phyloP scores from a whole-genome alignment of 2,329 filamentous ascomycete genomes.

The Hypoxylon sp. region DNA sequence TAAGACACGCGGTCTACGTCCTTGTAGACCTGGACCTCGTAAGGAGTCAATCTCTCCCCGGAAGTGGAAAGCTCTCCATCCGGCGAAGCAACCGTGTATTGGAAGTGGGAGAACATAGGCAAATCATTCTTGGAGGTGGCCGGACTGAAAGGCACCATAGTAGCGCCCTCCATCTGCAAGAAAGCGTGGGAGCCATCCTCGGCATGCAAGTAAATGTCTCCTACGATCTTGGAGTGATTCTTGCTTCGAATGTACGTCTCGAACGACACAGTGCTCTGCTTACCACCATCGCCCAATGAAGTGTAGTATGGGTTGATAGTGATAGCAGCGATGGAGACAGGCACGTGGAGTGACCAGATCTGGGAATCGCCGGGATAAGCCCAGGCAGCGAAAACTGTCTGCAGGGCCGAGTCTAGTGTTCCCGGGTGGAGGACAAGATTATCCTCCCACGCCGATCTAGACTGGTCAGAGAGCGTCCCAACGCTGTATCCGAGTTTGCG shows the following conservation, averaged over 20 bases:
- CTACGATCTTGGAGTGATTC: constrained; percentile 11
- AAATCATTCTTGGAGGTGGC: constrained; percentile 10
- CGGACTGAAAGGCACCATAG: constrained; percentile 16
- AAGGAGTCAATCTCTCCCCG: constrained; percentile 6
- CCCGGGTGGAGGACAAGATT: constrained; percentile 16
- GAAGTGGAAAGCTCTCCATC: constrained; percentile 14
- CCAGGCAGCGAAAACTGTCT: constrained; percentile 17
- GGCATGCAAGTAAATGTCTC: constrained; percentile 16
- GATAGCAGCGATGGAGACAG: constrained; percentile 13
- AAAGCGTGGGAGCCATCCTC: constrained; percentile 11
- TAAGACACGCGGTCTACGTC: constrained; percentile 12
- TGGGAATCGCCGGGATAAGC: constrained; percentile 11
- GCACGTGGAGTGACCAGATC: constrained; percentile 19
- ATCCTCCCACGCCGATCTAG: constrained; percentile 13
- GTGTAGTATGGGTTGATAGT: constrained; percentile 23
- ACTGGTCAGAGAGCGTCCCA: constrained; percentile 10
- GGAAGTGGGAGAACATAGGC: constrained; percentile 15
- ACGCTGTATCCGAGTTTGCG: constrained; percentile 14
- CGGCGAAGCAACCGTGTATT: constrained; percentile 11
- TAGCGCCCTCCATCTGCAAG: constrained; percentile 23
- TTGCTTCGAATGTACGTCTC: constrained; percentile 18
- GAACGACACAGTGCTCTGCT: constrained; percentile 7
- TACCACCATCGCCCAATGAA: constrained; percentile 8
- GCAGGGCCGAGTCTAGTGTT: constrained; percentile 13
- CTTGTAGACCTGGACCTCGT: constrained; percentile 16